Conservation (phyloP, 75 land plant species). For the Picea sitchensis region DNA sequence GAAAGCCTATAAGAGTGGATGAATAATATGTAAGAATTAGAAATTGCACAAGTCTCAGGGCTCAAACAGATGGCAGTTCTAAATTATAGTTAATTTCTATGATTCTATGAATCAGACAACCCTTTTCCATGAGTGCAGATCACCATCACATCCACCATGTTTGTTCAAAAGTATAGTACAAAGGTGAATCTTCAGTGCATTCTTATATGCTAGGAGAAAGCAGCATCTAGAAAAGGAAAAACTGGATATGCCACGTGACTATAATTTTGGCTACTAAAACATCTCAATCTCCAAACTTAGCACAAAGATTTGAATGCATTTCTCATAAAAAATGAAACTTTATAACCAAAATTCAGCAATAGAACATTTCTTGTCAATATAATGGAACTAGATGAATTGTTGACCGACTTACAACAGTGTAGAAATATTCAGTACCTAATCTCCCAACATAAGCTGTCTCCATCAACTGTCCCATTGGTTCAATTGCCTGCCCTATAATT, state of each 20-base stretch:
- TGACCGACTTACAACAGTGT: background rate
- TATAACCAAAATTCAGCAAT: conserved; percentile 2
- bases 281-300: no score
- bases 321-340: background rate
- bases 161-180: background rate
- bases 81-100: background rate
- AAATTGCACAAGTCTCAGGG: background rate
- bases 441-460: conserved; percentile 88
- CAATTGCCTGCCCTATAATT: conserved; percentile 72
- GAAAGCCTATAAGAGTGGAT: no score
- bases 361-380: no score
- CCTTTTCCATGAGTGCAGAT: background rate
- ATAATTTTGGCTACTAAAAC: no score
- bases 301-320: background rate
- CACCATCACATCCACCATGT: background rate
- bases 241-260: no score
- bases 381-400: background rate
- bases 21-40: no score
- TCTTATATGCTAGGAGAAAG: background rate
- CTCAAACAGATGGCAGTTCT: background rate
- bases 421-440: conserved; percentile 43
- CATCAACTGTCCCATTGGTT: conserved; percentile 74
- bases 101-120: background rate
- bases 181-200: background rate
- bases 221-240: background rate